Evolutionary conservation across 1,139 yeast species (phyloP).

Genomic region (Kodamaea ohmeri): DNA sequence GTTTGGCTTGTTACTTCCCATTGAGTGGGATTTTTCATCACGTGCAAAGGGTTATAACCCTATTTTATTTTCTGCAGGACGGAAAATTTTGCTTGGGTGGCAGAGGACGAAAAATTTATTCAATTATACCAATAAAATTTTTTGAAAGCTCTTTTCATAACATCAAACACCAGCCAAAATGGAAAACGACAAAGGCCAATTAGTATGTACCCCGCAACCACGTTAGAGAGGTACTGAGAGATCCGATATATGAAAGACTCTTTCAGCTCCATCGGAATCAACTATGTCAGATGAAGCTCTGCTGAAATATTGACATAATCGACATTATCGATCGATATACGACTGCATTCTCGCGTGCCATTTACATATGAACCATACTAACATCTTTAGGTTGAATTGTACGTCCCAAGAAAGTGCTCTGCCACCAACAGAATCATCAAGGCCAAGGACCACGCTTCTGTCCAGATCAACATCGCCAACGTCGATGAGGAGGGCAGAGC

Average conservation of each 20-base stretch:
- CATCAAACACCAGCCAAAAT: constrained; percentile 52
- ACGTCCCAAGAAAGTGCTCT: constrained; percentile 99
- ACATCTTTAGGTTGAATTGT: constrained; percentile 82
- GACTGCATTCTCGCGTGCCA: too few species aligned
- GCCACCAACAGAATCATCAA: constrained; percentile 99
- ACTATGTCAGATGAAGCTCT: too few species aligned
- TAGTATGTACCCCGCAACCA: constrained; percentile 62
- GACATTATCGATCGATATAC: too few species aligned
- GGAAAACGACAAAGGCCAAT: constrained; percentile 99
- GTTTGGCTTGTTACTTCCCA: too few species aligned
- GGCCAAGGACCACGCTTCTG: constrained; percentile 99
- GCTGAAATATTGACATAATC: too few species aligned
- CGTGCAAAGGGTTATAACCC: constrained; percentile 21
- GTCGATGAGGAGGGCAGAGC: constrained; percentile 94
- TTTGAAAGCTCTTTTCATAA: constrained; percentile 10
- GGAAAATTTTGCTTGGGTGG: constrained; percentile 2
- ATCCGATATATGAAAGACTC: neutral
- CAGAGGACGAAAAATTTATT: constrained; percentile 11
- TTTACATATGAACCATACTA: neutral
- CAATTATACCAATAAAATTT: constrained; percentile 8
- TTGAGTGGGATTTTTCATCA: neutral
- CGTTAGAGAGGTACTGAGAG: constrained; percentile 1
- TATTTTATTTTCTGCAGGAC: constrained; percentile 10
- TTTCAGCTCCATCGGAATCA: neutral
- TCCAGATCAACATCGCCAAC: constrained; percentile 64